Percentiles rank a stretch among this genome's conserved stretches.
Evolutionary conservation across 179 eudicot genomes (phyloP).

Genomic region (Sideroxylon spinosum): DNA sequence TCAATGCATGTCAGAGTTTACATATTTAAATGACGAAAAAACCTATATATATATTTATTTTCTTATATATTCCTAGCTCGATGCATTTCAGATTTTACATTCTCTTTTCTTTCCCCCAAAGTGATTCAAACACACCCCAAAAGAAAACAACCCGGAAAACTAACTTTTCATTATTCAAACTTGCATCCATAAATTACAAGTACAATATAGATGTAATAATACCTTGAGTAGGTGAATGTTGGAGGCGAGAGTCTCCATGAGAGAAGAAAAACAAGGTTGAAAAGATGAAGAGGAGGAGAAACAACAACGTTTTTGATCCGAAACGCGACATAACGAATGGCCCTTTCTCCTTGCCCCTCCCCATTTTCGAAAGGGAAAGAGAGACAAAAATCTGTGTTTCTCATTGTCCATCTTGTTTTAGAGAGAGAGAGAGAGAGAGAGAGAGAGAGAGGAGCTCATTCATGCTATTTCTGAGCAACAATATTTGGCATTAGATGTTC

Average conservation of each 20-base stretch:
- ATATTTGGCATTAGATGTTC: constrained; percentile 1
- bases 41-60: too few relatives aligned
- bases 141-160: not conserved
- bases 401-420: not conserved
- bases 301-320: constrained; percentile 1
- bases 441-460: not conserved
- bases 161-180: too few relatives aligned
- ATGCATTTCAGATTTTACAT: too few relatives aligned
- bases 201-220: not conserved
- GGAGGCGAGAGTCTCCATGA: constrained; percentile 10
- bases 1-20: too few relatives aligned
- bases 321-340: not conserved
- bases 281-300: constrained; percentile 9
- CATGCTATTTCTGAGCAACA: not conserved
- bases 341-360: not conserved
- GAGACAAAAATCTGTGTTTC: too few relatives aligned
- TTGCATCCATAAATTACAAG: not conserved
- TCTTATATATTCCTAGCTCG: too few relatives aligned
- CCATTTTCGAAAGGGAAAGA: not conserved
- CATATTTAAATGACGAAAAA: too few relatives aligned
- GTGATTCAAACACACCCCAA: not conserved
- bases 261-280: not conserved
- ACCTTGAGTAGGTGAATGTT: constrained; percentile 3
- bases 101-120: too few relatives aligned
- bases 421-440: not conserved